Evolutionary conservation across 2,329 filamentous ascomycete species (phyloP).

Genomic region (Arthrobotrys megalospora): DNA sequence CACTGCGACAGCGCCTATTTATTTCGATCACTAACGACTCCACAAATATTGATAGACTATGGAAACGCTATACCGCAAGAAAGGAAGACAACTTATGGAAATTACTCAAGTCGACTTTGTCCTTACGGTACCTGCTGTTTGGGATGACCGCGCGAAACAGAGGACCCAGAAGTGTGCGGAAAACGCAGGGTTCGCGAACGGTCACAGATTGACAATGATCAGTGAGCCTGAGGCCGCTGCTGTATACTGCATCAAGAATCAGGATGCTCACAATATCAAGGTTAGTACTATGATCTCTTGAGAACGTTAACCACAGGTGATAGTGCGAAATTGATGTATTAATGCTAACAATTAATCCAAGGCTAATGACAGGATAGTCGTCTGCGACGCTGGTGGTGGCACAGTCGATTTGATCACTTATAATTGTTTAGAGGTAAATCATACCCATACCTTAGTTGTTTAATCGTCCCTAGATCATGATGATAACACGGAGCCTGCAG

Average conservation of each 20-base stretch:
- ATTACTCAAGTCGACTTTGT: conserved; percentile 77
- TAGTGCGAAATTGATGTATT: not conserved
- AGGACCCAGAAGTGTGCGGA: conserved; percentile 58
- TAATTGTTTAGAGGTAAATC: conserved; percentile 54
- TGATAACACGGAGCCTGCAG: conserved; percentile 28
- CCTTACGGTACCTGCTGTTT: conserved; percentile 84
- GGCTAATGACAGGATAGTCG: conserved; percentile 55
- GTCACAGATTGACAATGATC: conserved; percentile 59
- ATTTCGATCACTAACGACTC: not conserved
- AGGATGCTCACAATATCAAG: conserved; percentile 55
- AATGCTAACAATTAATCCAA: conserved; percentile 27
- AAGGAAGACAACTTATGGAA: conserved; percentile 52
- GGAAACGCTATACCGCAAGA: conserved; percentile 54
- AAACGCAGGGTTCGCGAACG: conserved; percentile 58
- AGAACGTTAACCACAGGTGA: too few relatives aligned
- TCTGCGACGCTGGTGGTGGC: conserved; percentile 58
- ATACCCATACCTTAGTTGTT: not conserved
- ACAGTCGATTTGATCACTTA: conserved; percentile 60
- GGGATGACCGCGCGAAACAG: conserved; percentile 82
- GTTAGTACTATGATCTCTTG: not conserved
- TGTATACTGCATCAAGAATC: conserved; percentile 59
- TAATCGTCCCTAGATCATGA: not conserved
- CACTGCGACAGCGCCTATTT: not conserved
- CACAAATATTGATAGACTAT: conserved; percentile 28
- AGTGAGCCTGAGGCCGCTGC: conserved; percentile 57